Base-by-base conservation (phyloP, 129 eudicot species). In the Rutidosis leptorrhynchoides region DNA sequence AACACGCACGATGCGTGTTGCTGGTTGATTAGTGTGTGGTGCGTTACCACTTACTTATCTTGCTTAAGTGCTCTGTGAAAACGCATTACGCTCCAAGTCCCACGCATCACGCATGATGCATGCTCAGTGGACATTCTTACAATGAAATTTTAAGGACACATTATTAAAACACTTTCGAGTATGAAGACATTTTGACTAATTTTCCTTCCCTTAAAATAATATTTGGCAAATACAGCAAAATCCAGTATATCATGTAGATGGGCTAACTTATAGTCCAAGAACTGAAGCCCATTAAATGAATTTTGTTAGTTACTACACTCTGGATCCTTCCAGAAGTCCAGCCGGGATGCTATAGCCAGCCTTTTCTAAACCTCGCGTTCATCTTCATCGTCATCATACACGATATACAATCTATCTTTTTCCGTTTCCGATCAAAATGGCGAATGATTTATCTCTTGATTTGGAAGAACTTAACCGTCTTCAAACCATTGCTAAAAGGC, bases 381-480 rank as follows among this genome's bases (percentile, higher is more conserved):
- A 49, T 5, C 40, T 24, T 32, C 48, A 19, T 32, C 48, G 10
- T 32, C 17, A 17, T 19, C 45, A 40, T 37, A 37, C 16, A 40
- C 46, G n/a, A 40, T 40, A 40, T 40, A 40, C 46, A 12, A 40
- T 40, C 46, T 12, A 12, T 40, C 16, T 15, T 11, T 40, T 40
- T 40, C n/a, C n/a, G 46, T 12, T 40, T 8, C 54, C 30, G 32
- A 35, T 73, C 54, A 24, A 32, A n/a, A 92, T 88, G 96, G 98
- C 85, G 62, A 81, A 88, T 30, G 96, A 92, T 32, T 58, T 75
- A 4, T 77, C 85, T 46, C 82, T 83, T 33, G 98, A 92, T 77
- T 74, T 92, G 71, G 96, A 80, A 52, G 98, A 92, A 72, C 85
- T 92, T 42, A 81, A 82, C 25, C 85, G 78, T 11, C 86, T 92